Conservation (phyloP, 257 asterid genomes). For the Thymus mandschuricus region DNA sequence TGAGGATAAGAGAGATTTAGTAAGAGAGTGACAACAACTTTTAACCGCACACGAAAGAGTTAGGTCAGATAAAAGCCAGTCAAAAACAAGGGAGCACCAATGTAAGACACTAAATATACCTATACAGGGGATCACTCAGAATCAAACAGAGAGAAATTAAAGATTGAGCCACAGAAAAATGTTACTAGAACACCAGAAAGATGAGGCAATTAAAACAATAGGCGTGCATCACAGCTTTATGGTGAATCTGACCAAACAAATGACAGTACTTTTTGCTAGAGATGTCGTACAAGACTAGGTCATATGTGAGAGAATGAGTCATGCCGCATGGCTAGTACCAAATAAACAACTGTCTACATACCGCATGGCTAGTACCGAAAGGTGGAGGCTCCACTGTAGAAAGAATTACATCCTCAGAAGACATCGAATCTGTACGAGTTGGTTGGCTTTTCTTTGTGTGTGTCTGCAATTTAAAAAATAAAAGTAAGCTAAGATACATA, state of each 20-base stretch:
- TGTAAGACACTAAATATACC: not conserved
- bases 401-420: slow-evolving; percentile 51
- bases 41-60: not conserved
- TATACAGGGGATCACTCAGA: not conserved
- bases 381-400: slow-evolving; percentile 76
- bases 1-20: not conserved
- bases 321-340: slow-evolving; percentile 17
- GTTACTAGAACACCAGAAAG: not conserved
- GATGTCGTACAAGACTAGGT: slow-evolving; percentile 3
- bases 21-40: not conserved
- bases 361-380: slow-evolving; percentile 78
- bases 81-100: not conserved
- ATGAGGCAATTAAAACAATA: not conserved
- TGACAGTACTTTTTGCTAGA: slow-evolving; percentile 17
- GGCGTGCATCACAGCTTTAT: not conserved
- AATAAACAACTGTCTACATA: slow-evolving; percentile 40
- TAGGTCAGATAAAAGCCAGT: not conserved
- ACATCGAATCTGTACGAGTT: slow-evolving; percentile 33
- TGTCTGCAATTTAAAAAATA: slow-evolving; percentile 57
- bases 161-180: not conserved
- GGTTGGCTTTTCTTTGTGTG: slow-evolving; percentile 70
- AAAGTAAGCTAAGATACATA: slow-evolving; percentile 29
- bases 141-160: slow-evolving; percentile 1
- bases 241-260: slow-evolving; percentile 24
- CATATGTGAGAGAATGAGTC: not conserved